Evolutionary conservation across 2,329 filamentous ascomycete genomes (phyloP), one percentile per base, ranked within the genome.

Genomic region (Sporothrix pallida): DNA sequence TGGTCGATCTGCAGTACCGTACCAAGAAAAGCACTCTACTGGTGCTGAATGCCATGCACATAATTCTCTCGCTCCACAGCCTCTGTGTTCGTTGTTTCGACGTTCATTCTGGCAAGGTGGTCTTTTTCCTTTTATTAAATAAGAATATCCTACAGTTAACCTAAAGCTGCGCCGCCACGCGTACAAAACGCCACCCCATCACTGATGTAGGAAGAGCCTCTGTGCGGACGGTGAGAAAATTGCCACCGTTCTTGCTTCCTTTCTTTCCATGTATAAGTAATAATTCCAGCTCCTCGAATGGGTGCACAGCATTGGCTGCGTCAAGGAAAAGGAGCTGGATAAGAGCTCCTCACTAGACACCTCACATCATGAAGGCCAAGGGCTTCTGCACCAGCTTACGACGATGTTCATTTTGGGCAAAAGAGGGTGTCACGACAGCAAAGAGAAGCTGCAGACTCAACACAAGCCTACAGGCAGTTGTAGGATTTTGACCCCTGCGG

Each of bases 1-100:
- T 17, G 42, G 42, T 20, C 46, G 67, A 69, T 69, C 67, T 54
- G 48, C 67, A 54, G 65, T 20, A 26, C 65, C 26, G 17, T 69
- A 69, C 65, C 65, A 69, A 26, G 15, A 69, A 54, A 9, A 12
- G 31, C 10, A 5, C 63, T 37, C 20, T 31, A 17, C 44, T n/a
- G n/a, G 46, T 65, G 42, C 3, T 48, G 10, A 42, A 46, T 44
- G n/a, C 26, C n/a, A 48, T 65, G n/a, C 62, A 63, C 37, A 63
- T 44, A 20, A 63, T 63, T 44, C n/a, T 44, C 60, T 65, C 7
- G 20, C 60, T 65, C 7, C 46, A 9, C 60, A 46, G 3, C 3
- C 12, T 65, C 8, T 20, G 37, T 7, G n/a, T 37, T 37, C n/a
- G 17, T 46, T 15, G 1, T 4, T 1, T 46, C n/a, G 17, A 46